Evolutionary conservation across 495 filamentous ascomycete species (phyloP).

Genomic region (Cudoniella acicularis): DNA sequence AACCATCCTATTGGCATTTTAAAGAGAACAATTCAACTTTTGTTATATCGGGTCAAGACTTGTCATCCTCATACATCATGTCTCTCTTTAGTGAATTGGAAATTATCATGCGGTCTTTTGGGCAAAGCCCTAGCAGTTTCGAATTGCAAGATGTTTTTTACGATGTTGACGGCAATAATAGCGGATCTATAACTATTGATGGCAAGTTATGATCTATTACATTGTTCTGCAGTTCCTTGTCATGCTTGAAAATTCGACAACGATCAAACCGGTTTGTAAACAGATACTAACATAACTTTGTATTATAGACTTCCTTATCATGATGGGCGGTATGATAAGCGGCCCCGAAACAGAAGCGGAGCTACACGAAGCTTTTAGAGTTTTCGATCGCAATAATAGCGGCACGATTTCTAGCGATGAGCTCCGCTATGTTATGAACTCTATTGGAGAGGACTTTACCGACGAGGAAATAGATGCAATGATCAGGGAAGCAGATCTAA

Average conservation of each 20-base stretch:
- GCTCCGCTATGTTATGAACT: conserved; percentile 98
- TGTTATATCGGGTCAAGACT: too few species aligned
- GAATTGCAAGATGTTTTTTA: conserved; percentile 99
- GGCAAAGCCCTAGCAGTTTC: conserved; percentile 98
- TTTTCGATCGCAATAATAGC: conserved; percentile 99
- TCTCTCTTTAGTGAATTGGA: too few species aligned
- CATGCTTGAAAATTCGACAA: too few species aligned
- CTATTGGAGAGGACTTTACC: conserved; percentile 98
- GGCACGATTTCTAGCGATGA: conserved; percentile 98
- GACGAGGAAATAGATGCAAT: conserved; percentile 99
- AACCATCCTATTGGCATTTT: too few species aligned
- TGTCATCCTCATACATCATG: too few species aligned
- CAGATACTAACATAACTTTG: conserved; percentile 18
- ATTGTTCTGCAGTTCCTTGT: too few species aligned
- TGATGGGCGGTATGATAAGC: conserved; percentile 99
- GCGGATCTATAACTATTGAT: conserved; percentile 98
- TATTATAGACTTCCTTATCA: conserved; percentile 99
- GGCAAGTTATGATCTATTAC: too few species aligned
- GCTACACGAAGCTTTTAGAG: conserved; percentile 81
- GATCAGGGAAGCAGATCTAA: conserved; percentile 99
- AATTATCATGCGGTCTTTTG: conserved; percentile 99
- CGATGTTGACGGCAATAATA: conserved; percentile 99
- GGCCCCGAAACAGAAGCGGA: conserved; percentile 99
- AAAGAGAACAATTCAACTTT: too few species aligned
- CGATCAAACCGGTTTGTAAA: not conserved